Evolutionary conservation across 2,329 filamentous ascomycete species (phyloP).

Genomic region (Arthrobotrys conoides): DNA sequence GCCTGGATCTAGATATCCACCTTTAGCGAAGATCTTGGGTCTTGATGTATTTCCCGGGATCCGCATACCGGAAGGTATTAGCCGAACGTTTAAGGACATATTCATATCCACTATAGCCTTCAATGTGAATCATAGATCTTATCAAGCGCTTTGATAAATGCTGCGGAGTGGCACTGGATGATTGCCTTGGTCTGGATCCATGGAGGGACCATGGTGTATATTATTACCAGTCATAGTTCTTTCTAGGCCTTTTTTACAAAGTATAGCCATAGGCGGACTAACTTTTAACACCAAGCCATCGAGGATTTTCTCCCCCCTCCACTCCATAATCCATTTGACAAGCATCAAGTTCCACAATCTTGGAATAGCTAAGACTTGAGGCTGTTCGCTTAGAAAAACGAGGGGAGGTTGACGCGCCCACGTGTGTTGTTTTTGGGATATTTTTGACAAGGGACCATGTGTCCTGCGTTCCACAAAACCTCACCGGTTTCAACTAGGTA

Average conservation of each 20-base stretch:
- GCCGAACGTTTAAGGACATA: neutral
- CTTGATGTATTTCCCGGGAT: neutral
- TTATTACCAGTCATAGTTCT: neutral
- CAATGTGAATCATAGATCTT: neutral
- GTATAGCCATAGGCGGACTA: constrained; percentile 24
- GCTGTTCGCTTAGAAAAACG: constrained; percentile 21
- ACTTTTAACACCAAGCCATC: neutral
- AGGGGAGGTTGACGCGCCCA: neutral
- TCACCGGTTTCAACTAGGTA: constrained; percentile 1
- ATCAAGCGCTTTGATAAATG: neutral
- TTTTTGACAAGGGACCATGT: constrained; percentile 6
- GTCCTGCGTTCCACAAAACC: constrained; percentile 17
- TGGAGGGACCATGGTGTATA: neutral
- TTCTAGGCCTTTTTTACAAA: constrained; percentile 3
- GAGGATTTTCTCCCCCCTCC: constrained; percentile 4
- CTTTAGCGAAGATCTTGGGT: neutral
- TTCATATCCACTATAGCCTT: neutral
- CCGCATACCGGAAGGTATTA: neutral
- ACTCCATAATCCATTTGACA: neutral
- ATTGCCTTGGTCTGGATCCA: neutral
- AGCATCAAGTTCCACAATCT: neutral
- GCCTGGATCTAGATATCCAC: neutral
- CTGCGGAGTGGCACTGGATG: constrained; percentile 2
- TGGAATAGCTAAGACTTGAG: constrained; percentile 8
- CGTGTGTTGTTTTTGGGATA: constrained; percentile 19